These are phyloP conservation scores for Populus trichocarpa DNA, from an alignment of 441 rosid species.

Conservation along the genomic window DNA sequence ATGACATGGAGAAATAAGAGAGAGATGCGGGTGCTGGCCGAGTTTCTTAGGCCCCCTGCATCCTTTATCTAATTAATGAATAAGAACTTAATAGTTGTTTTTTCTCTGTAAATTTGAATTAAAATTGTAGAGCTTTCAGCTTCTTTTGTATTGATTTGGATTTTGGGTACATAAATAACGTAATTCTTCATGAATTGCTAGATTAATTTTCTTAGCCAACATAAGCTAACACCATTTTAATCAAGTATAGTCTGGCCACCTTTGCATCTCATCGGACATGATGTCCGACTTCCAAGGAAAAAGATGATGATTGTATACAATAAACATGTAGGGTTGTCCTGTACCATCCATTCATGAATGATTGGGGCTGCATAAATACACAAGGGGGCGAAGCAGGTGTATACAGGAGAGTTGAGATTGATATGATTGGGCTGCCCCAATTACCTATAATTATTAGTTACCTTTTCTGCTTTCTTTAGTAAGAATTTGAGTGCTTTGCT, in stretches of 20 bases:
- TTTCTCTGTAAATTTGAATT: neutral
- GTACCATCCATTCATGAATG: neutral
- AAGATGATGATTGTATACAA: neutral
- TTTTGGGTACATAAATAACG: neutral
- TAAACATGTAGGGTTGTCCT: no score
- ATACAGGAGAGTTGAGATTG: neutral
- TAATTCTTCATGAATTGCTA: neutral
- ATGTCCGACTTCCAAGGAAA: neutral
- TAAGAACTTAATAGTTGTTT: neutral
- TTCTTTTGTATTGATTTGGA: neutral
- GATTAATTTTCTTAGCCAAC: no score
- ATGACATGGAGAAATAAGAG: neutral
- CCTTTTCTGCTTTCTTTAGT: neutral
- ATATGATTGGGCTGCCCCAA: neutral
- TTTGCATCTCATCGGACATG: neutral
- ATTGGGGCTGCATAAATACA: neutral
- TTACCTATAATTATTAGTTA: neutral
- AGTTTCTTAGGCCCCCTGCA: neutral
- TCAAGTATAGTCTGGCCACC: no score
- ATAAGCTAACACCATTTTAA: no score
- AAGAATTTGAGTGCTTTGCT: neutral
- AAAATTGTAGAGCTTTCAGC: neutral
- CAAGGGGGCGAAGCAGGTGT: neutral
- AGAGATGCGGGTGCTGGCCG: neutral
- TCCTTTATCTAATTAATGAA: neutral